phyloP scores from a whole-genome alignment of 2,329 filamentous ascomycete species.

The Calcarisporium arbuscula region DNA sequence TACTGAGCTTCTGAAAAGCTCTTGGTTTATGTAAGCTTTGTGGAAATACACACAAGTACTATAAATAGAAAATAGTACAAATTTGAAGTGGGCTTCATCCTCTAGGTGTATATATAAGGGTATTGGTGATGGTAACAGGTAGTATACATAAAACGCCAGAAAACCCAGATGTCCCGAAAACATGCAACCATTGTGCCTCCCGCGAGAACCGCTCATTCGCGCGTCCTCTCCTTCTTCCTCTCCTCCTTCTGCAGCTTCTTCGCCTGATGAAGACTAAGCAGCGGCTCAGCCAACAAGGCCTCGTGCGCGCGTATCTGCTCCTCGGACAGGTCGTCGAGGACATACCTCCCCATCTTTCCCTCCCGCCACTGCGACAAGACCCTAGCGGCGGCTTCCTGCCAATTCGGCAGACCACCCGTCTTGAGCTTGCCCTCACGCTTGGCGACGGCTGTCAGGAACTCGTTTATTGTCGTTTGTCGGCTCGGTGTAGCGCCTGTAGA shows the following conservation, averaged over 20 bases:
- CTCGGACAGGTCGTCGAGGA: constrained; percentile 69
- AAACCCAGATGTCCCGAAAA: no score
- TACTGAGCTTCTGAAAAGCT: no score
- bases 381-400: constrained; percentile 70
- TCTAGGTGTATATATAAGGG: no score
- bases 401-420: constrained; percentile 64
- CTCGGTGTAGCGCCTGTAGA: constrained; percentile 56
- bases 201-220: no score
- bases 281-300: constrained; percentile 38
- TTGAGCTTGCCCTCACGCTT: constrained; percentile 67
- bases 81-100: no score
- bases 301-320: constrained; percentile 47
- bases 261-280: constrained; percentile 61
- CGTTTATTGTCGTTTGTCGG: constrained; percentile 82
- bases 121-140: no score
- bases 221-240: constrained; percentile 38
- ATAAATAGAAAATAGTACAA: no score
- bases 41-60: no score
- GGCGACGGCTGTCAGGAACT: constrained; percentile 66
- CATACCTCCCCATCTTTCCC: constrained; percentile 68
- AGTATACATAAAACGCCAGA: no score
- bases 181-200: no score
- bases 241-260: constrained; percentile 59
- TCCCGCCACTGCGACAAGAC: constrained; percentile 76
- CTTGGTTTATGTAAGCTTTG: no score